Conservation (phyloP, 2,329 filamentous ascomycete genomes). For the Botrytis sinoallii region DNA sequence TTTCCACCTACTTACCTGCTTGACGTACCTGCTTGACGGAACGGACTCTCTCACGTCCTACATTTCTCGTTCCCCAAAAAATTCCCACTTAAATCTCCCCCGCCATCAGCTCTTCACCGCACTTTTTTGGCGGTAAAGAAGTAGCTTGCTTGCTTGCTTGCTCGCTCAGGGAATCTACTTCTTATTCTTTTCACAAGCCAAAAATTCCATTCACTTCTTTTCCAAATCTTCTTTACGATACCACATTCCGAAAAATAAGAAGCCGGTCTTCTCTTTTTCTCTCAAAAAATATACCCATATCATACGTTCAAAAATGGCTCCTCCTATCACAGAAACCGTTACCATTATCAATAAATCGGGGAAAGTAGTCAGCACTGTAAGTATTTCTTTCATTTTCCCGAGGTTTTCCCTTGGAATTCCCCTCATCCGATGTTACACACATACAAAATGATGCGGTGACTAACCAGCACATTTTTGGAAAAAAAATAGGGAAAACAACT, state of each 20-base stretch:
- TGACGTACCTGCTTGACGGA: not conserved
- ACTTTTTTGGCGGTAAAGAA: conserved; percentile 18
- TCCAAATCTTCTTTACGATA: not conserved
- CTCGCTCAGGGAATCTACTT: not conserved
- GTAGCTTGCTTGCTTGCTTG: not conserved
- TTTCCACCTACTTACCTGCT: not conserved
- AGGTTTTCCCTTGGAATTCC: conserved; percentile 4
- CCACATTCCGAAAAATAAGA: not conserved
- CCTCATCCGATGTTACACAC: conserved; percentile 3
- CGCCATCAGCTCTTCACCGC: conserved; percentile 14
- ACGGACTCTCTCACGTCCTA: not conserved
- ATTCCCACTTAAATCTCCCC: conserved; percentile 11
- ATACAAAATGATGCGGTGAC: conserved; percentile 6
- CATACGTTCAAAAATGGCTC: conserved; percentile 16
- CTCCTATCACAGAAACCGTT: conserved; percentile 64
- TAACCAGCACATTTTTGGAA: conserved; percentile 17
- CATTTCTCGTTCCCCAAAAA: not conserved
- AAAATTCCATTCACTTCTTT: not conserved
- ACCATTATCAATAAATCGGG: conserved; percentile 89
- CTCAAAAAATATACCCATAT: not conserved
- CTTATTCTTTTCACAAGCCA: conserved; percentile 10
- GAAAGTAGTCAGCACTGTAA: conserved; percentile 84
- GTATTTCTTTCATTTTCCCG: conserved; percentile 36
- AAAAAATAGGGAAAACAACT: conserved; percentile 75
- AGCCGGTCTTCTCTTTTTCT: conserved; percentile 15